Percentiles rank a stretch among this genome's conserved stretches.
phyloP scores from a whole-genome alignment of 2,329 filamentous ascomycete genomes.

The Trichoderma endophyticum region DNA sequence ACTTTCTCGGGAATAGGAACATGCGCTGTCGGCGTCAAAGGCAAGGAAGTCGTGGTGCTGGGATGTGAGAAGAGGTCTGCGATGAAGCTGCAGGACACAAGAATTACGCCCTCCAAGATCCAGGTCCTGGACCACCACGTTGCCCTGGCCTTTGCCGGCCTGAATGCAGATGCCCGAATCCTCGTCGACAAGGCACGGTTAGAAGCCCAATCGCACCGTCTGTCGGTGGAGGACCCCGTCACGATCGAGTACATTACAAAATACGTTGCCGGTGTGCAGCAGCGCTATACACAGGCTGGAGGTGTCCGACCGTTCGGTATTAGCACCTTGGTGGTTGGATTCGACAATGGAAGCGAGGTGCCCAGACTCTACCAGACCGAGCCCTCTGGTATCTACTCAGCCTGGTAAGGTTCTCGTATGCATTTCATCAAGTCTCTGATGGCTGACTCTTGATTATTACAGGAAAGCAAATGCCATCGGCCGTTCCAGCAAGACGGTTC shows the following conservation, averaged over 20 bases:
- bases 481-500: conserved; percentile 96
- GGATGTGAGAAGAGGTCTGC: conserved; percentile 98
- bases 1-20: conserved; percentile 60
- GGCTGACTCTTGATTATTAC: conserved; percentile 19
- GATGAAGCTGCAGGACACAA: conserved; percentile 98
- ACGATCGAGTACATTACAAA: conserved; percentile 99
- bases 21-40: conserved; percentile 97
- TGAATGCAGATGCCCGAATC: conserved; percentile 97
- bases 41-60: conserved; percentile 87
- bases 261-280: conserved; percentile 95
- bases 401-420: conserved; percentile 64
- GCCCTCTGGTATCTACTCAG: conserved; percentile 98
- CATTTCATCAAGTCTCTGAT: conserved; percentile 18
- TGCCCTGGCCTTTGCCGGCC: conserved; percentile 91
- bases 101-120: conserved; percentile 98
- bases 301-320: conserved; percentile 98
- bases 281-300: conserved; percentile 97
- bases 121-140: conserved; percentile 93
- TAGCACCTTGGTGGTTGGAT: conserved; percentile 96
- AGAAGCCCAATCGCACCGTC: conserved; percentile 93
- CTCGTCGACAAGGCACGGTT: conserved; percentile 96
- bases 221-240: conserved; percentile 95
- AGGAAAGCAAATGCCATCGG: conserved; percentile 99
- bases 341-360: conserved; percentile 86
- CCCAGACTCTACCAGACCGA: conserved; percentile 96